Base-by-base conservation (phyloP, 768 basidiomycete genomes). In the Trametes punicea region DNA sequence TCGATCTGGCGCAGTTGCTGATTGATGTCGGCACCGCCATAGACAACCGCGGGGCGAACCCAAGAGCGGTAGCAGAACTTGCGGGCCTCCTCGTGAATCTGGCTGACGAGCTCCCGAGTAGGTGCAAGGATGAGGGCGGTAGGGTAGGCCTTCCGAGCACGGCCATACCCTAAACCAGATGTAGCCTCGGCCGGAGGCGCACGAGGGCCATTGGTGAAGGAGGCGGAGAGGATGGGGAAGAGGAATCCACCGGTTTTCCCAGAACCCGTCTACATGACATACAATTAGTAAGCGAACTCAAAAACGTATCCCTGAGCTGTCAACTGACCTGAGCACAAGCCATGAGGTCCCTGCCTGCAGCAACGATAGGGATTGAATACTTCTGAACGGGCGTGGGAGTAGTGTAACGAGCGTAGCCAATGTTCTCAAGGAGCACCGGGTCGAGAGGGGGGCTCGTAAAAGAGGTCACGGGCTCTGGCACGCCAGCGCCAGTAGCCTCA, bases 41-140 rank as follows among this genome's bases (percentile, higher is more conserved):
- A 99, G 21, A 98, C 97, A 41, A 98, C 97, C 60, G 97, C 97
- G 30, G 97, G 95, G 65, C 93, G 88, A 58, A 98, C 95, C 97
- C 97, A 98, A 34, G 97, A 98, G 57, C 97, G 90, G 75, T 99
- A 99, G 21, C 96, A 89, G 67, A 99, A 99, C 76, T 98, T 98
- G 70, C 95, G 87, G 25, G 97, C 96, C 73, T 99, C 97, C 2
- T 98, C 97, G 71, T 99, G 96, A 69, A 99, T 99, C 76, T 99
- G 97, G 61, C 92, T 95, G 59, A 98, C 97, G 55, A 99, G 86
- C 71, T 99, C 97, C 67, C 97, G 95, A 40, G 97, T 99, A 46
- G 97, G 97, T 4, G 97, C 97, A 59, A 99, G 83, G 64, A 99
- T 92, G 46, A 99, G 84, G n/a, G 93, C 92, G 7, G 95, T 97